phyloP scores from a whole-genome alignment of 2,329 filamentous ascomycete genomes.

The Trichoderma arundinaceum region DNA sequence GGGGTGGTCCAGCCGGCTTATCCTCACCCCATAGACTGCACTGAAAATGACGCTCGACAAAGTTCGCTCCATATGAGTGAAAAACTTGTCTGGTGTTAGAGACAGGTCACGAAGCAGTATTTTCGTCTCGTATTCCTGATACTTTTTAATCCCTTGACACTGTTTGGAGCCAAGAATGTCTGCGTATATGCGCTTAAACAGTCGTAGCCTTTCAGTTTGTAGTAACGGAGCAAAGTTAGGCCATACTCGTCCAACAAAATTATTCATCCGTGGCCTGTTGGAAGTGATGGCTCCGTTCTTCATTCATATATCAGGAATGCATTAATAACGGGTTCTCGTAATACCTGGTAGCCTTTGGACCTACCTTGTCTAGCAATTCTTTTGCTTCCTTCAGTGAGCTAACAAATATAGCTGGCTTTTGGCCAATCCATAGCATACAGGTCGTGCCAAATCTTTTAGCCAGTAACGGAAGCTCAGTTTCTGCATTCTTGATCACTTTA shows the following conservation, averaged over 20 bases:
- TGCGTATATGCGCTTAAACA: not conserved
- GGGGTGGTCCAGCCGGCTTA: conserved; percentile 1
- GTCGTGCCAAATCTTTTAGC: conserved; percentile 3
- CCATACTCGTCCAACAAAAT: not conserved
- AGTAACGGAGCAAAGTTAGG: not conserved
- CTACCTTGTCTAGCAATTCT: conserved; percentile 10
- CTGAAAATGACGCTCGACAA: conserved; percentile 28
- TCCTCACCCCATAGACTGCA: conserved; percentile 17
- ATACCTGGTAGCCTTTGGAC: not conserved
- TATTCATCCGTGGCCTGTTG: not conserved
- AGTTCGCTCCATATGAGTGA: not conserved
- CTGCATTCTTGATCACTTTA: not conserved
- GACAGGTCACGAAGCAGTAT: not conserved
- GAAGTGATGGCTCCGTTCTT: not conserved
- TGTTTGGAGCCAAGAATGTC: not conserved
- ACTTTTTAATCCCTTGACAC: not conserved
- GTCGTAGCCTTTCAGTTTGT: not conserved
- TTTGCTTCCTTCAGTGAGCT: not conserved
- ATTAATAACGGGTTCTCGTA: not conserved
- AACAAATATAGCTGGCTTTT: not conserved
- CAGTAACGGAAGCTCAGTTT: not conserved
- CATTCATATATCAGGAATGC: not conserved
- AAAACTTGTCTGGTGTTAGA: not conserved
- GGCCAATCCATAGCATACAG: conserved; percentile 14
- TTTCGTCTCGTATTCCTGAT: conserved; percentile 12